Conservation (phyloP, 345 rosid genomes). For the Citrus medica region DNA sequence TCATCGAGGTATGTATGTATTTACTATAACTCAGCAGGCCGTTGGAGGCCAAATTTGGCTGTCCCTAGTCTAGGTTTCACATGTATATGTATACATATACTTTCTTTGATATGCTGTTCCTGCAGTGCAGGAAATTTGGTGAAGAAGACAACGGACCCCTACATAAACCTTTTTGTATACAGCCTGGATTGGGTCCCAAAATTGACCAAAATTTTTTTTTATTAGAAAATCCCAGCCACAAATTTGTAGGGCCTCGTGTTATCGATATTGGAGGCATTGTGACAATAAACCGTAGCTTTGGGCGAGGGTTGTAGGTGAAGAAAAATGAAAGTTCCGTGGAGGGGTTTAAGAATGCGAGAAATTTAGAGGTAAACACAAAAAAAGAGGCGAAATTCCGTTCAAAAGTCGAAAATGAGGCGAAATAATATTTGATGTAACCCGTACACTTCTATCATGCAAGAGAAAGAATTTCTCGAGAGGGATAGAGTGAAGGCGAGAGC, state of each 20-base stretch:
- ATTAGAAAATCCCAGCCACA: constrained; percentile 23
- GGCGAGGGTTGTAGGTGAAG: background rate
- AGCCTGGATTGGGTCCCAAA: constrained; percentile 41
- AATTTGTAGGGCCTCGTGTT: background rate
- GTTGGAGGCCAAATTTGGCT: constrained; percentile 10
- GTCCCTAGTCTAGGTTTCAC: constrained; percentile 20
- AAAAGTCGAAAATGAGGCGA: background rate
- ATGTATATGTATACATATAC: background rate
- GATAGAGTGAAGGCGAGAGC: background rate
- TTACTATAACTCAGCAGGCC: background rate
- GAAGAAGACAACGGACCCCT: constrained; percentile 7
- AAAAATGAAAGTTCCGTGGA: background rate
- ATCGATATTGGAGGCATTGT: background rate
- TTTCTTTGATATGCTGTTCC: constrained; percentile 13
- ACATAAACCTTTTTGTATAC: constrained; percentile 15
- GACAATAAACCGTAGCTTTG: background rate
- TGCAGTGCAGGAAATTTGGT: constrained; percentile 36
- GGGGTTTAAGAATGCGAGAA: background rate
- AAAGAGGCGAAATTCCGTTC: background rate
- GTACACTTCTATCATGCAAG: background rate
- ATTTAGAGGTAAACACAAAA: background rate
- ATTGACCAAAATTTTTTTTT: constrained; percentile 10
- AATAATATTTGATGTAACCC: background rate
- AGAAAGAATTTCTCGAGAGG: background rate
- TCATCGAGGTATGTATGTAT: background rate